These are phyloP conservation scores for Croton setiger DNA, from an alignment of 441 rosid species.

Conservation along the genomic window DNA sequence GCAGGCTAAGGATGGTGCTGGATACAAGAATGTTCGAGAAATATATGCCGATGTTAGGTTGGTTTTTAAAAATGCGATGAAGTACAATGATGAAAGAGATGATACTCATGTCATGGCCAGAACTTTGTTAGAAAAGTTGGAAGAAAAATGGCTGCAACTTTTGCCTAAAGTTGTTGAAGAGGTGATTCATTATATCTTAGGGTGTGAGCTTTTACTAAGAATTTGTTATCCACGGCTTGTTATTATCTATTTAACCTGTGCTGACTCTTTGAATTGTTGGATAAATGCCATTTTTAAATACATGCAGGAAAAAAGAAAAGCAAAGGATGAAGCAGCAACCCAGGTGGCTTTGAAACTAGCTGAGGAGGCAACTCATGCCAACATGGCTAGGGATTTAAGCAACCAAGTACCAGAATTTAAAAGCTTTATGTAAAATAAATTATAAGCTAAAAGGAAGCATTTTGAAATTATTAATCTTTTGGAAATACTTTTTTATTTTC, in stretches of 20 bases:
- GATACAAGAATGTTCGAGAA: slow-evolving; percentile 81
- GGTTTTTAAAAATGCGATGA: slow-evolving; percentile 93
- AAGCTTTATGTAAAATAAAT: not conserved
- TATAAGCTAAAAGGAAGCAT: not conserved
- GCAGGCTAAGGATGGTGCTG: slow-evolving; percentile 70
- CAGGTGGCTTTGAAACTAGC: slow-evolving; percentile 50
- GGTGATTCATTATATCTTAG: slow-evolving; percentile 33
- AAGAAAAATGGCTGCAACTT: slow-evolving; percentile 83
- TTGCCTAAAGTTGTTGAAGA: slow-evolving; percentile 83
- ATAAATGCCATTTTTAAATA: slow-evolving; percentile 12
- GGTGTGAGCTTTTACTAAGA: slow-evolving; percentile 1
- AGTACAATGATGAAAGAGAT: slow-evolving; percentile 69
- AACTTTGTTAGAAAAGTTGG: slow-evolving; percentile 68
- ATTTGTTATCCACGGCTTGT: not conserved
- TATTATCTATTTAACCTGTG: not conserved
- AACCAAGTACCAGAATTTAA: slow-evolving; percentile 44
- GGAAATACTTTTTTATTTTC: not conserved
- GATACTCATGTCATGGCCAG: slow-evolving; percentile 84
- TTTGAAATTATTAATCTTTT: not conserved
- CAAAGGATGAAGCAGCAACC: slow-evolving; percentile 51
- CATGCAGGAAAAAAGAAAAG: slow-evolving; percentile 65
- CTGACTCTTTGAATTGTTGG: slow-evolving; percentile 12
- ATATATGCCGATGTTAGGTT: slow-evolving; percentile 87
- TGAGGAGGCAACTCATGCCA: slow-evolving; percentile 63
- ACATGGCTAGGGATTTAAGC: slow-evolving; percentile 57